Conservation (phyloP, 2,329 filamentous ascomycete species). For the Botryotinia calthae region DNA sequence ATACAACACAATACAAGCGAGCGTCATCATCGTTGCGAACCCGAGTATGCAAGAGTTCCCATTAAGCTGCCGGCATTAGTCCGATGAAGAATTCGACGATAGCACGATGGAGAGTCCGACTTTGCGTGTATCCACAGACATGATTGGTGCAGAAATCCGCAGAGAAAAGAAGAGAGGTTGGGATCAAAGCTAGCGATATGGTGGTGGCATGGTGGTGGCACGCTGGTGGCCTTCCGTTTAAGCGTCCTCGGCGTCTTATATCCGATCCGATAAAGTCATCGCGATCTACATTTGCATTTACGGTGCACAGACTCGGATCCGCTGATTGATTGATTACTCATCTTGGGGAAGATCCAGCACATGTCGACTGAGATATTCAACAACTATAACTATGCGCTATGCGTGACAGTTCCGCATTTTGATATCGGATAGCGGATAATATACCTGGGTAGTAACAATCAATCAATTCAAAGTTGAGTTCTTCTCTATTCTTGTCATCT, state of each 20-base stretch:
- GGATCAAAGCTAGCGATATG: not conserved
- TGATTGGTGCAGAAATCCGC: not conserved
- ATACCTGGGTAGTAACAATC: too few species aligned
- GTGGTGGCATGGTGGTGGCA: too few species aligned
- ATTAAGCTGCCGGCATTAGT: not conserved
- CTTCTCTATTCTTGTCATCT: not conserved
- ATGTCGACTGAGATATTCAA: too few species aligned
- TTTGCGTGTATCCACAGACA: not conserved
- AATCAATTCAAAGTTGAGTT: conserved; percentile 1
- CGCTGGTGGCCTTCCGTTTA: not conserved
- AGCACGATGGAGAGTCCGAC: not conserved
- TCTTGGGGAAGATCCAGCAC: too few species aligned
- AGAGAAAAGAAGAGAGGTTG: not conserved
- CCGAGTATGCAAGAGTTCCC: not conserved
- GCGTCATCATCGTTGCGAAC: not conserved
- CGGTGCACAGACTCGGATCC: not conserved
- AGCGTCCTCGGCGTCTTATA: conserved; percentile 1
- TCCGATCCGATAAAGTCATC: conserved; percentile 2
- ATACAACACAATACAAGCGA: too few species aligned
- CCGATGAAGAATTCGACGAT: not conserved
- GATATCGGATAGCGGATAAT: too few species aligned
- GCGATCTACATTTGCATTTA: not conserved
- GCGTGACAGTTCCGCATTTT: too few species aligned
- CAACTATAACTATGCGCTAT: too few species aligned
- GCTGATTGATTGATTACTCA: not conserved